phyloP scores from a whole-genome alignment of 2,329 filamentous ascomycete genomes.

The Colletotrichum sp. region DNA sequence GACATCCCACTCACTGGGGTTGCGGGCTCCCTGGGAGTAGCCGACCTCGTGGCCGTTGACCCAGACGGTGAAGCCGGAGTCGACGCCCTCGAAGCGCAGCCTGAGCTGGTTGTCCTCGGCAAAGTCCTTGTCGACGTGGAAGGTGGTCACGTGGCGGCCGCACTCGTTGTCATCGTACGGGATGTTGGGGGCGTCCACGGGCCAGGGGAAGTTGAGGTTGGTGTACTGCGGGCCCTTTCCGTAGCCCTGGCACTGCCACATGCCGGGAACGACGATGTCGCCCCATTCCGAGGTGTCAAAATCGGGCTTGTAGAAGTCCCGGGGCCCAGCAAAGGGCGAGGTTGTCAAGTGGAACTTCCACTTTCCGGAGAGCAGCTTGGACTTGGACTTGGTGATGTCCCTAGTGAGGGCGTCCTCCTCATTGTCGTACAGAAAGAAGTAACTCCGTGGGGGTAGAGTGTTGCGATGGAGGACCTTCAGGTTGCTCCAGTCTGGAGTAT shows the following conservation, averaged over 20 bases:
- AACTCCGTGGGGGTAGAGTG: constrained; percentile 57
- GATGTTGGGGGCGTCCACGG: constrained; percentile 69
- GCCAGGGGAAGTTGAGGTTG: constrained; percentile 71
- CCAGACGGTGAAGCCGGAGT: constrained; percentile 74
- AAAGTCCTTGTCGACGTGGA: constrained; percentile 53
- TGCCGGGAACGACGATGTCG: constrained; percentile 66
- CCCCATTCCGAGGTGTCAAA: constrained; percentile 47
- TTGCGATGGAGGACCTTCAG: constrained; percentile 60
- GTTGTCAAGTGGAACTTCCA: constrained; percentile 59
- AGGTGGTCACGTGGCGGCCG: constrained; percentile 66
- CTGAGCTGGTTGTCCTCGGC: constrained; percentile 58
- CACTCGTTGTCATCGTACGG: constrained; percentile 69
- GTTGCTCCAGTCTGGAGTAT: constrained; percentile 64
- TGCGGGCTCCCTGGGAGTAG: constrained; percentile 75
- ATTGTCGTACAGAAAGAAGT: constrained; percentile 58
- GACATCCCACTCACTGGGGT: constrained; percentile 76
- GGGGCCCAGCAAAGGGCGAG: constrained; percentile 50
- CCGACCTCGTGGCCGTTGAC: constrained; percentile 72
- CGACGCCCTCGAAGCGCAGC: constrained; percentile 77
- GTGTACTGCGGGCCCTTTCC: constrained; percentile 71
- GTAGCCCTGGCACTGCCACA: constrained; percentile 74
- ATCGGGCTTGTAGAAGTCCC: constrained; percentile 38
- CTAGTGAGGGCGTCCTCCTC: constrained; percentile 51
- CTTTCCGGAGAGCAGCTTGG: constrained; percentile 52
- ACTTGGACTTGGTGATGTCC: constrained; percentile 42